These are phyloP conservation scores for Eryngium alpinum DNA, from an alignment of 140 eudicot species.

Conservation along the genomic window DNA sequence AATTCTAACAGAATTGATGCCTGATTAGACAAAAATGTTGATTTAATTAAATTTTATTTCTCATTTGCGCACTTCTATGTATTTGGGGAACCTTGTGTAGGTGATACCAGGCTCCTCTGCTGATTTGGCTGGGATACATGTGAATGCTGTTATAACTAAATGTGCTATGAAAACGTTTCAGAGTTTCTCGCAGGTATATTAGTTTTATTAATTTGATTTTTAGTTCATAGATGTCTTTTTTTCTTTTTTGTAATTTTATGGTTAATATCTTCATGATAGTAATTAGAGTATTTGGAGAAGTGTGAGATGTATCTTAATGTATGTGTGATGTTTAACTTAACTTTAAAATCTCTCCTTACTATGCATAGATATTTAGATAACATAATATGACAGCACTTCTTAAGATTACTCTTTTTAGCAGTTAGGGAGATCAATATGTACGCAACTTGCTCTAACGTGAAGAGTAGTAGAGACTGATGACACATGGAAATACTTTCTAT, in stretches of 20 bases:
- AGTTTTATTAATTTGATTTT: background rate
- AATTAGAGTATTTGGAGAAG: background rate
- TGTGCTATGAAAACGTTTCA: slow-evolving; percentile 12
- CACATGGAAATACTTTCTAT: no score
- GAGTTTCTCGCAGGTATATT: slow-evolving; percentile 12
- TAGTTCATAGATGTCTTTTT: no score
- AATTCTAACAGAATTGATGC: no score
- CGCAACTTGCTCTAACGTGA: no score
- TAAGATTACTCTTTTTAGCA: no score
- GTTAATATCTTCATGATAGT: background rate
- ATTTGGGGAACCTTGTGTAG: background rate
- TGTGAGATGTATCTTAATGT: background rate
- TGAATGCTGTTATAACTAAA: slow-evolving; percentile 13
- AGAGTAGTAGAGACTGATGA: no score
- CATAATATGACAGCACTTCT: background rate
- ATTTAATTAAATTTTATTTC: background rate
- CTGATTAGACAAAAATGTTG: background rate
- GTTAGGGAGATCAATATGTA: no score
- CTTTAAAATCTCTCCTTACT: background rate
- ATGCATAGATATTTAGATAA: background rate
- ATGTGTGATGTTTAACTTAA: background rate
- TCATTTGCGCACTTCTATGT: background rate
- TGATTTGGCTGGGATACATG: slow-evolving; percentile 13
- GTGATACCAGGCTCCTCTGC: slow-evolving; percentile 22
- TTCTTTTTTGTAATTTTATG: background rate